Percentiles rank a stretch among this genome's conserved stretches.
These are phyloP conservation scores for Pleurozium schreberi DNA, from an alignment of 225 moss, liverwort and hornwort species.

Conservation along the genomic window DNA sequence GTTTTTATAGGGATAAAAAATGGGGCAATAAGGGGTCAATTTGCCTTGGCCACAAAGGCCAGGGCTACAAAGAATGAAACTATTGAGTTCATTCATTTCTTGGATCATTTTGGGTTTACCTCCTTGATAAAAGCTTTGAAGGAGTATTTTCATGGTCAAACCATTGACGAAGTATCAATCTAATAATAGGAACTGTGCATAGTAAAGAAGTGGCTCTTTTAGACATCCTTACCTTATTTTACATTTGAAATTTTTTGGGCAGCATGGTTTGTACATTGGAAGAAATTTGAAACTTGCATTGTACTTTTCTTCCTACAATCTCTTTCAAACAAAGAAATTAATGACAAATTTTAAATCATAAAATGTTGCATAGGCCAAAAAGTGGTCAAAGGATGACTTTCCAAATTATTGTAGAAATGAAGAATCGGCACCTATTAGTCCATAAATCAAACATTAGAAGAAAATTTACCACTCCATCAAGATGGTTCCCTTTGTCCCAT, in stretches of 20 bases:
- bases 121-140: rapidly evolving
- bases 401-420: rapidly evolving
- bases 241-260: background rate
- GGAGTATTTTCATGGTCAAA: background rate
- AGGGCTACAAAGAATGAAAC: too few species aligned
- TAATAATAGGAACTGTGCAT: too few species aligned
- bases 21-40: too few species aligned
- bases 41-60: too few species aligned
- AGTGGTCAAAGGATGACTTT: background rate
- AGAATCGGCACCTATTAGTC: background rate
- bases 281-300: background rate
- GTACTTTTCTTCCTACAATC: background rate
- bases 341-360: background rate
- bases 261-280: background rate
- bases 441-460: background rate
- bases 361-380: background rate
- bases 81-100: background rate
- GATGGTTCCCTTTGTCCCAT: too few species aligned
- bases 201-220: rapidly evolving
- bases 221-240: rapidly evolving
- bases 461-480: too few species aligned
- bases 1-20: too few species aligned
- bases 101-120: background rate
- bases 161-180: rapidly evolving
- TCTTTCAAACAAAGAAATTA: background rate